Conservation (phyloP, 495 filamentous ascomycete genomes). For the Extremus antarcticus region DNA sequence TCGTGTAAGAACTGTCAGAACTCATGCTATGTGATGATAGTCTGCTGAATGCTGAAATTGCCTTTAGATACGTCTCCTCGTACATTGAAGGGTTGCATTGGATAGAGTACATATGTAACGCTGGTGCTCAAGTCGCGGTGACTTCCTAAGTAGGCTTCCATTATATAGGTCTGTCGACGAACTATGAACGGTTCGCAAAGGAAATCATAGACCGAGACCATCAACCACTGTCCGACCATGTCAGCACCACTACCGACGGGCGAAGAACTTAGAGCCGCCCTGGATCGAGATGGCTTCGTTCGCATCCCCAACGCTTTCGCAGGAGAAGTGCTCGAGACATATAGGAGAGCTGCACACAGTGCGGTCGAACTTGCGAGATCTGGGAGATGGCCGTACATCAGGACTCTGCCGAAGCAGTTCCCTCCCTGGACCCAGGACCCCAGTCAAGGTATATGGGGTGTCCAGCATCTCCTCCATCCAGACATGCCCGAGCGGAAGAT, state of each 20-base stretch:
- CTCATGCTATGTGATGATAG: too few relatives aligned
- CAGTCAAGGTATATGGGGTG: slow-evolving; percentile 66
- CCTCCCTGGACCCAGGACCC: slow-evolving; percentile 53
- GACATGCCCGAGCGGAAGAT: slow-evolving; percentile 38
- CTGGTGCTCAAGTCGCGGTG: too few relatives aligned
- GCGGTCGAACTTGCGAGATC: slow-evolving; percentile 46
- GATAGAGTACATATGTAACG: too few relatives aligned
- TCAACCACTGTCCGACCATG: not conserved
- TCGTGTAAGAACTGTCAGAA: too few relatives aligned
- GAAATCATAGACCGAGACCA: too few relatives aligned
- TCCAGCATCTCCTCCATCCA: slow-evolving; percentile 74
- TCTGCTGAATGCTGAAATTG: too few relatives aligned
- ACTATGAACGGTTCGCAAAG: too few relatives aligned
- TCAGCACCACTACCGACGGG: not conserved
- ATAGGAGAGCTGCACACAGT: slow-evolving; percentile 44
- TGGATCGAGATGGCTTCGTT: slow-evolving; percentile 32
- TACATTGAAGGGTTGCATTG: too few relatives aligned
- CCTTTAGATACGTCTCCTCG: too few relatives aligned
- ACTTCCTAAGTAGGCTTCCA: too few relatives aligned
- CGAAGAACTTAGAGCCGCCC: slow-evolving; percentile 14
- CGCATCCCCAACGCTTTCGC: slow-evolving; percentile 35
- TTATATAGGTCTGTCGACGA: too few relatives aligned
- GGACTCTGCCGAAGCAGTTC: slow-evolving; percentile 77
- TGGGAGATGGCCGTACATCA: slow-evolving; percentile 65
- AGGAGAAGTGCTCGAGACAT: slow-evolving; percentile 36